phyloP scores from a whole-genome alignment of 2,329 filamentous ascomycete genomes.

The Orbilia oligospora region DNA sequence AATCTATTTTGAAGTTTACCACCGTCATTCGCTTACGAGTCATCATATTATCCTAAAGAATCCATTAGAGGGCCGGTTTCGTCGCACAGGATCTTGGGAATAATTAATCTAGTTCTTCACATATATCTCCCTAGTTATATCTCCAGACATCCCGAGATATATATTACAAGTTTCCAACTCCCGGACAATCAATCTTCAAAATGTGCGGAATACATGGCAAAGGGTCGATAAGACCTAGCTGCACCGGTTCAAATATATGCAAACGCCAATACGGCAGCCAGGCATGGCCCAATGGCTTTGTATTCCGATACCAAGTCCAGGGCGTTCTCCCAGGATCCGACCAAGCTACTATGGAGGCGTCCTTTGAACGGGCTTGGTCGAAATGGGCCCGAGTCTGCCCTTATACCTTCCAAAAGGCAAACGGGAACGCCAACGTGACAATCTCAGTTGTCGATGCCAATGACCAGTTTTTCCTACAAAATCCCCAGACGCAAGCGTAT shows the following conservation, averaged over 20 bases:
- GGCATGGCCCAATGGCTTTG: slow-evolving; percentile 26
- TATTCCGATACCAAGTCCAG: slow-evolving; percentile 37
- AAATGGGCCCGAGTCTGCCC: slow-evolving; percentile 37
- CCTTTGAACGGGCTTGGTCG: slow-evolving; percentile 31
- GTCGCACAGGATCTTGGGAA: not conserved
- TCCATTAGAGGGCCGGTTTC: not conserved
- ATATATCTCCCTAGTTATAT: no score
- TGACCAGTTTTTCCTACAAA: slow-evolving; percentile 20
- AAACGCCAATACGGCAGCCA: slow-evolving; percentile 8
- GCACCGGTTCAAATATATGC: slow-evolving; percentile 4
- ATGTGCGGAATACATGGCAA: slow-evolving; percentile 12
- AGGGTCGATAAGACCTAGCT: slow-evolving; percentile 8
- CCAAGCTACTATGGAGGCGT: slow-evolving; percentile 32
- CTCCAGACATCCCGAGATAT: no score
- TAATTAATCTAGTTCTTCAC: not conserved
- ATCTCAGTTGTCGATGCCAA: slow-evolving; percentile 35
- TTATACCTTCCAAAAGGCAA: slow-evolving; percentile 42
- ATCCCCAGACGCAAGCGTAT: slow-evolving; percentile 33
- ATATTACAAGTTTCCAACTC: not conserved
- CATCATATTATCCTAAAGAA: not conserved
- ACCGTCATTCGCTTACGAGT: not conserved
- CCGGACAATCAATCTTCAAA: not conserved
- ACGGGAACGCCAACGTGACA: slow-evolving; percentile 20
- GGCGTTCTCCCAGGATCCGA: slow-evolving; percentile 39
- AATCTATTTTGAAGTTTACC: not conserved